Evolutionary conservation across 2,329 filamentous ascomycete genomes (phyloP).

Genomic region (Talaromyces sp.): DNA sequence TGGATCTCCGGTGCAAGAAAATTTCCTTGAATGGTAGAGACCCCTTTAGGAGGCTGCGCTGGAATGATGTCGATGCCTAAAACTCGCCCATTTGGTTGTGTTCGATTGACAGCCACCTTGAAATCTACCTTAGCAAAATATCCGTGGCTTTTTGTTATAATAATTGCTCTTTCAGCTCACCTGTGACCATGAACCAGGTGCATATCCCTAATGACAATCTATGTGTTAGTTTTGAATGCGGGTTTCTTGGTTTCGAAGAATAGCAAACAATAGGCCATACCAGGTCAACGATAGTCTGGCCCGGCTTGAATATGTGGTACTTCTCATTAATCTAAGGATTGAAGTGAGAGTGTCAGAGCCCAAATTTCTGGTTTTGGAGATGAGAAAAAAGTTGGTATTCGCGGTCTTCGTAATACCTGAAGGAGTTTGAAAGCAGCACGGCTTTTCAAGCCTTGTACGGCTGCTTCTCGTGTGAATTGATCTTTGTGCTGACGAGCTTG

Average conservation of each 20-base stretch:
- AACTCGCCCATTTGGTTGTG: constrained; percentile 74
- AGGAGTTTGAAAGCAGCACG: constrained; percentile 92
- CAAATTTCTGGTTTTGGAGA: too few species aligned
- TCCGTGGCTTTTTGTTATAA: neutral
- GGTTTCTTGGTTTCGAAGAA: neutral
- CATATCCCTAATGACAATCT: constrained; percentile 44
- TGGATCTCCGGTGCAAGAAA: constrained; percentile 62
- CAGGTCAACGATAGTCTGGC: constrained; percentile 87
- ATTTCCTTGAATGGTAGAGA: constrained; percentile 94
- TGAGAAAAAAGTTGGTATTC: neutral
- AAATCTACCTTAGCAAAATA: constrained; percentile 4
- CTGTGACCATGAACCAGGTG: constrained; percentile 64
- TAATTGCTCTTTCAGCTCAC: constrained; percentile 30
- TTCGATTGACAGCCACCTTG: constrained; percentile 81
- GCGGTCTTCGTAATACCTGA: constrained; percentile 59
- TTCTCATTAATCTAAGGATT: constrained; percentile 72
- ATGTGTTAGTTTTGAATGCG: constrained; percentile 1
- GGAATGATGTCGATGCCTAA: constrained; percentile 94
- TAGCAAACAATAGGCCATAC: constrained; percentile 49
- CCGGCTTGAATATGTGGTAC: constrained; percentile 74
- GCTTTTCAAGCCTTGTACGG: constrained; percentile 79
- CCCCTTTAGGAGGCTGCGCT: constrained; percentile 83
- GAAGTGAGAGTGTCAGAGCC: neutral
- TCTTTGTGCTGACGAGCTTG: constrained; percentile 77
- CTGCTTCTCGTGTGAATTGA: constrained; percentile 72